Evolutionary conservation across 768 basidiomycete genomes (phyloP).

Genomic region (Calocybe gangraenosa): DNA sequence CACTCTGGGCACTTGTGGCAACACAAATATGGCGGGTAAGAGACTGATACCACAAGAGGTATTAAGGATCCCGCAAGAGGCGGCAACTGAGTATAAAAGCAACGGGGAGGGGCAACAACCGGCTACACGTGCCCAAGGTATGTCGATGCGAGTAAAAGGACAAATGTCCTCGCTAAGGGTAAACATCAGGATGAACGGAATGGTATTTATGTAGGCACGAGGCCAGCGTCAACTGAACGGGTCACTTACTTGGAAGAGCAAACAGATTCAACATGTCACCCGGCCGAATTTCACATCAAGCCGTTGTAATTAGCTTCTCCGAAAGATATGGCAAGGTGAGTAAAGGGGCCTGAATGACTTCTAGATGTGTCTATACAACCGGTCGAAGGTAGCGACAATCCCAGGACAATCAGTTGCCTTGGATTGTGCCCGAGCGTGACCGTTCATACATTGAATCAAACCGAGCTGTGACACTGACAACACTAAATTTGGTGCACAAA

Average conservation of each 20-base stretch:
- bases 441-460: constrained; percentile 23
- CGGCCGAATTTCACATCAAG: constrained; percentile 28
- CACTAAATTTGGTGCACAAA: constrained; percentile 12
- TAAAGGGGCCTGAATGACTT: constrained; percentile 18
- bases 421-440: background rate
- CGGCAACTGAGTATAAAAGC: constrained; percentile 20
- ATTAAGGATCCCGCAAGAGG: constrained; percentile 12
- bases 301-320: constrained; percentile 17
- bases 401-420: constrained; percentile 17
- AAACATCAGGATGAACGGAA: constrained; percentile 24
- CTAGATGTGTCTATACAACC: constrained; percentile 15
- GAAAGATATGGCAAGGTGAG: constrained; percentile 15
- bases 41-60: constrained; percentile 10
- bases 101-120: constrained; percentile 13
- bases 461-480: constrained; percentile 12
- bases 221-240: constrained; percentile 34
- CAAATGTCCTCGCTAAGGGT: constrained; percentile 31
- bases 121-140: constrained; percentile 12
- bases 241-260: constrained; percentile 28
- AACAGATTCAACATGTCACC: constrained; percentile 31
- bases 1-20: no score
- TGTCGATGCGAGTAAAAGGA: constrained; percentile 22
- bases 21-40: no score
- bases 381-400: constrained; percentile 9
- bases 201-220: constrained; percentile 41